A percentile compares a stretch with the other conserved stretches of the same genome.
Evolutionary conservation across 176 grass and related monocot genomes (phyloP).

Genomic region (Ampelocalamus luodianensis): DNA sequence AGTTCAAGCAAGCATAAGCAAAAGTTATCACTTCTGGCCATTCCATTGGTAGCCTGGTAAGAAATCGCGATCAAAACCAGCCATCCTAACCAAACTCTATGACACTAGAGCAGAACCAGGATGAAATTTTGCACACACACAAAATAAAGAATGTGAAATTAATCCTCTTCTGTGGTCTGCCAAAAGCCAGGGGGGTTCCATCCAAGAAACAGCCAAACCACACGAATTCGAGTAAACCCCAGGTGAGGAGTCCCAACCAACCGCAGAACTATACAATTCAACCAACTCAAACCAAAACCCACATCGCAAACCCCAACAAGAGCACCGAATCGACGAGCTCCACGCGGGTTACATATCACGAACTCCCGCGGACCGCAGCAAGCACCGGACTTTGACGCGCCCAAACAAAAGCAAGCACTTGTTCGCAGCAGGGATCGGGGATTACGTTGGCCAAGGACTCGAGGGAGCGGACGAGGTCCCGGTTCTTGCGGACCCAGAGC

Average conservation of each 20-base stretch:
- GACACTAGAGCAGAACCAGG: neutral
- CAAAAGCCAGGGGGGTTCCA: neutral
- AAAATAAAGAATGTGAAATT: neutral
- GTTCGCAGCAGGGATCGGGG: neutral
- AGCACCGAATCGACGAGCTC: neutral
- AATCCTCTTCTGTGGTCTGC: neutral
- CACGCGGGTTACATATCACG: neutral
- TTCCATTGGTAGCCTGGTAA: slow-evolving; percentile 4
- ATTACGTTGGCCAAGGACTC: slow-evolving; percentile 94
- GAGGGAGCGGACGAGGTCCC: slow-evolving; percentile 89
- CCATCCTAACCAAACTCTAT: neutral
- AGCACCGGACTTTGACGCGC: neutral
- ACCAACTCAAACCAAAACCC: neutral
- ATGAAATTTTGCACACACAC: neutral
- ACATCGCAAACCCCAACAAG: neutral
- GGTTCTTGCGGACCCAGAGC: slow-evolving; percentile 85
- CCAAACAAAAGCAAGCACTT: neutral
- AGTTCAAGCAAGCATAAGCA: slow-evolving; percentile 16
- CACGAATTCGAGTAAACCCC: neutral
- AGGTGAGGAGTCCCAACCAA: neutral
- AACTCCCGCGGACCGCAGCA: neutral
- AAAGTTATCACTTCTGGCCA: neutral
- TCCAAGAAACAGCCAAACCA: neutral
- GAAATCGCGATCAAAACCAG: neutral
- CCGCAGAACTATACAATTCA: neutral